Evolutionary conservation across 1,139 yeast genomes (phyloP).

Genomic region (Yamadazyma songkhlaensis): DNA sequence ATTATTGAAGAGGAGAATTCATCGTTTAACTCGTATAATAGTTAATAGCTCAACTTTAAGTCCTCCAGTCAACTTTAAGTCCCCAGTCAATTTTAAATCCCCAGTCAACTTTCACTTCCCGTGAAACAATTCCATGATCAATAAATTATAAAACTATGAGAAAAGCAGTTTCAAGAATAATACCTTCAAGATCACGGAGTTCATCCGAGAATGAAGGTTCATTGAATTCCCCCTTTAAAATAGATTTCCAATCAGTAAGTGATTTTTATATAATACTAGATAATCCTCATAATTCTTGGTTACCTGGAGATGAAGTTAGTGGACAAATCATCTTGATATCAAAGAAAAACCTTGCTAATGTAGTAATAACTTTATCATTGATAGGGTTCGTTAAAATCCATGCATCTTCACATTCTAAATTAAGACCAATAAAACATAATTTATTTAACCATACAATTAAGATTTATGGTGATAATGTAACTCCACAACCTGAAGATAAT

Average conservation of each 20-base stretch:
- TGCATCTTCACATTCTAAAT: constrained; percentile 48
- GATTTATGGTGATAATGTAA: constrained; percentile 55
- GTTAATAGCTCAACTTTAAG: too few species aligned
- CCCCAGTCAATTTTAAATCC: too few species aligned
- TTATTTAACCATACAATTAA: constrained; percentile 64
- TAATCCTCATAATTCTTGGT: constrained; percentile 68
- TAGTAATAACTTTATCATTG: constrained; percentile 51
- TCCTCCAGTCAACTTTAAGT: too few species aligned
- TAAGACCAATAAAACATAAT: constrained; percentile 48
- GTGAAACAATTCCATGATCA: too few species aligned
- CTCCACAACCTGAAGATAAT: neutral
- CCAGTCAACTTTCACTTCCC: too few species aligned
- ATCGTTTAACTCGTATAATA: too few species aligned
- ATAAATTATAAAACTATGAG: constrained; percentile 29
- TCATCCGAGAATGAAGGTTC: constrained; percentile 8
- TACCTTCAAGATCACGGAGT: constrained; percentile 24
- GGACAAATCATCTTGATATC: constrained; percentile 61
- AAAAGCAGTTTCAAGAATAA: constrained; percentile 43
- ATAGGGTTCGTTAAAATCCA: constrained; percentile 57
- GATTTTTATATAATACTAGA: constrained; percentile 70
- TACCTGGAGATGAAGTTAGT: constrained; percentile 66
- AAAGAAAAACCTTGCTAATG: constrained; percentile 53
- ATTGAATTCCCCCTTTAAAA: constrained; percentile 19
- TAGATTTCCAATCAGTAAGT: constrained; percentile 47
- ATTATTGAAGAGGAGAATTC: too few species aligned